Evolutionary conservation across 2,329 filamentous ascomycete genomes (phyloP).

Genomic region (Albophoma yamanashiensis): DNA sequence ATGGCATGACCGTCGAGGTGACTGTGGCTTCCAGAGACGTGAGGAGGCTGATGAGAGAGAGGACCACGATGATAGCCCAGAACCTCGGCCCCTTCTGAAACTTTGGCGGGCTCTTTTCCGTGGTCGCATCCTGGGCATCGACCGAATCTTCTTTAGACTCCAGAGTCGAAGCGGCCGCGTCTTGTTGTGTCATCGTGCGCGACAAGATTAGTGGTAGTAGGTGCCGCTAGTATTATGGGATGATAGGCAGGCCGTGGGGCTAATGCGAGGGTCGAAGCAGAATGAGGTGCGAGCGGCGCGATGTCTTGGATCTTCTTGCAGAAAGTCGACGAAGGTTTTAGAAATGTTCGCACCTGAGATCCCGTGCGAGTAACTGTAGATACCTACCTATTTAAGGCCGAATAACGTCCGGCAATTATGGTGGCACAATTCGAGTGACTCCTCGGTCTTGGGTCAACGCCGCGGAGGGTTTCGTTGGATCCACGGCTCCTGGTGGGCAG

Average conservation of each 20-base stretch:
- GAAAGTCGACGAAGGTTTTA: background rate
- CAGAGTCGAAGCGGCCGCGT: background rate
- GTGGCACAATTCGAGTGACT: too few species aligned
- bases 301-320: background rate
- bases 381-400: too few species aligned
- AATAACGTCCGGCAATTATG: too few species aligned
- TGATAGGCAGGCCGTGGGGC: background rate
- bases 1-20: slow-evolving; percentile 14
- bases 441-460: too few species aligned
- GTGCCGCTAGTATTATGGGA: background rate
- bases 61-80: background rate
- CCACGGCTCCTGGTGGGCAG: too few species aligned
- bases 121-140: background rate
- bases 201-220: background rate
- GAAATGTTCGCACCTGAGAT: too few species aligned
- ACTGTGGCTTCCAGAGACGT: slow-evolving; percentile 6
- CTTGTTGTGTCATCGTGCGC: background rate
- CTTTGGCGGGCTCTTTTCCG: background rate
- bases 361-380: too few species aligned
- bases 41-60: background rate
- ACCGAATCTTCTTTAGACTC: background rate
- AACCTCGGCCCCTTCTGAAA: background rate
- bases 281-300: background rate
- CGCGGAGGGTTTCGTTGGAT: too few species aligned
- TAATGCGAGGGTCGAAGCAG: background rate